These are phyloP conservation scores for Vitis hybrid DNA, from an alignment of 177 flowering plant species.

Conservation along the genomic window DNA sequence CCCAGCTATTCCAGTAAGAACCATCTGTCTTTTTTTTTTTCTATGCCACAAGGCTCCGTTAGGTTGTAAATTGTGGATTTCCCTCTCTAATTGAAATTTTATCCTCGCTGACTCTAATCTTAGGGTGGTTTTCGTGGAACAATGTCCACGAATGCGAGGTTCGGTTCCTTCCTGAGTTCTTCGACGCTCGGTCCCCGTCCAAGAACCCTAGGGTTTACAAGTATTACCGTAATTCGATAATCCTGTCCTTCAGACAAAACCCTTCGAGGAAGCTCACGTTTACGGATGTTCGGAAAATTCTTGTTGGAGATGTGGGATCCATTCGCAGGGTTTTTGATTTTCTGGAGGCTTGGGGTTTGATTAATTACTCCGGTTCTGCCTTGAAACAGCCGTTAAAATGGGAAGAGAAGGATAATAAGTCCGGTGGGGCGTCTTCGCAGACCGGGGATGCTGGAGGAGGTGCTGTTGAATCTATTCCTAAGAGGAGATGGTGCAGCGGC, in stretches of 20 bases:
- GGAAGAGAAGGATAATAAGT: conserved; percentile 67
- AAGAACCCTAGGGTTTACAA: conserved; percentile 70
- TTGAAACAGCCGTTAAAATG: conserved; percentile 42
- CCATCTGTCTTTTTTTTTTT: background rate
- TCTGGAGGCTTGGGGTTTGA: conserved; percentile 86
- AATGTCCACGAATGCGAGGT: conserved; percentile 69
- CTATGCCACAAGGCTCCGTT: too few relatives aligned
- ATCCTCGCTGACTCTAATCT: background rate
- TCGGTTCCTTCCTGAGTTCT: conserved; percentile 76
- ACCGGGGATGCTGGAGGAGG: conserved; percentile 14
- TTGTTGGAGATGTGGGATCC: conserved; percentile 90
- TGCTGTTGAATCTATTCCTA: conserved; percentile 22
- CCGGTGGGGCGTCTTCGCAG: conserved; percentile 14
- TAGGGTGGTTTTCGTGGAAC: conserved; percentile 87
- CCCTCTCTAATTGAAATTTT: background rate
- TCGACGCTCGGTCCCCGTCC: conserved; percentile 60
- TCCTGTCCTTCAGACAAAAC: conserved; percentile 52
- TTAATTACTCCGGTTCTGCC: conserved; percentile 57
- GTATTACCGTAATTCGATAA: conserved; percentile 69
- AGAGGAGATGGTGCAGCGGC: conserved; percentile 58
- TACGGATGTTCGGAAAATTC: conserved; percentile 68
- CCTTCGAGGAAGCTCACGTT: conserved; percentile 66
- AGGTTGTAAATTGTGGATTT: background rate
- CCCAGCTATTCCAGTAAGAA: conserved; percentile 70
- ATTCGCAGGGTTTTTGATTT: conserved; percentile 90